Conservation (phyloP, 257 asterid species). For the Penstemon newberryi region DNA sequence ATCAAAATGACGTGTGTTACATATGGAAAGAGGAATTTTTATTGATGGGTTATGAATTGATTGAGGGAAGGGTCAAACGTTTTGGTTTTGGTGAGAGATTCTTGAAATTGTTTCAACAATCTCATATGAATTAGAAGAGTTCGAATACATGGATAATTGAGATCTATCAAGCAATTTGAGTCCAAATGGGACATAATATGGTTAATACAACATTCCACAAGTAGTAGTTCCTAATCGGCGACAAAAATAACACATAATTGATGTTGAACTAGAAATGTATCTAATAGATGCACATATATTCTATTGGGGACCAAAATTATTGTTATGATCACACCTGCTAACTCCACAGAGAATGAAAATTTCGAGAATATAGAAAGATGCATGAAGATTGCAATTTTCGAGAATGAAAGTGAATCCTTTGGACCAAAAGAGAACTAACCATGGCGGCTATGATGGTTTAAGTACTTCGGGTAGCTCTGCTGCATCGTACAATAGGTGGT, state of each 20-base stretch:
- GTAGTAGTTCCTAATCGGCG: too few species aligned
- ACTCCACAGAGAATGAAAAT: neutral
- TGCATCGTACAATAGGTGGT: too few species aligned
- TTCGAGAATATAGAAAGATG: neutral
- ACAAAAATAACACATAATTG: neutral
- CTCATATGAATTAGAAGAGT: neutral
- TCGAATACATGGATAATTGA: conserved; percentile 14
- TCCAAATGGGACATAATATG: neutral
- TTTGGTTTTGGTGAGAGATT: conserved; percentile 17
- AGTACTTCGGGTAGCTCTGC: neutral
- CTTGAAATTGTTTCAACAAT: conserved; percentile 29
- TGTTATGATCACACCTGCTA: too few species aligned
- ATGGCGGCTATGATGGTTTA: neutral
- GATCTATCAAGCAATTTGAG: conserved; percentile 19
- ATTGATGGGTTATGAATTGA: conserved; percentile 23
- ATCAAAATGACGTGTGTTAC: conserved; percentile 1
- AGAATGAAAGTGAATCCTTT: too few species aligned
- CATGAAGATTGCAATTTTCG: too few species aligned
- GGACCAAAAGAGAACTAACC: too few species aligned
- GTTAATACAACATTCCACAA: too few species aligned
- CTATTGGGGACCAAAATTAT: neutral
- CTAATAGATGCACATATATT: neutral
- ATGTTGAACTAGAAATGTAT: neutral
- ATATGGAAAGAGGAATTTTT: conserved; percentile 22
- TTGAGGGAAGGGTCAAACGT: conserved; percentile 12